phyloP scores from a whole-genome alignment of 2,329 filamentous ascomycete species.

The Mycosphaerelloides madeirae region DNA sequence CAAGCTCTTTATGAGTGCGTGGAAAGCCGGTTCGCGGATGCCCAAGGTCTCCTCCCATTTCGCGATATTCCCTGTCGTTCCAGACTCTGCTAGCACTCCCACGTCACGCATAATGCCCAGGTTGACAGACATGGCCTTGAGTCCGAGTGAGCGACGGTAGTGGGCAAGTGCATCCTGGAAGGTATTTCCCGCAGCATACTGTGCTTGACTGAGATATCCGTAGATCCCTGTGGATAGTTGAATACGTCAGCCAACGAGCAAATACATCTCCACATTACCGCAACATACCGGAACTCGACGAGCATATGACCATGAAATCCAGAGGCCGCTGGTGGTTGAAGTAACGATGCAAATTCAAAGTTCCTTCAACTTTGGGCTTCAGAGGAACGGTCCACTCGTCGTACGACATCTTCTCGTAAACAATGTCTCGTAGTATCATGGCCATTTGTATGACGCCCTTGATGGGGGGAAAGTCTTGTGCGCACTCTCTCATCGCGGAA shows the following conservation, averaged over 20 bases:
- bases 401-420: slow-evolving; percentile 20
- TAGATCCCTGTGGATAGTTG: too few species aligned
- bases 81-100: slow-evolving; percentile 21
- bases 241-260: too few species aligned
- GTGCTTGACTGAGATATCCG: slow-evolving; percentile 42
- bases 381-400: slow-evolving; percentile 5
- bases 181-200: slow-evolving; percentile 38
- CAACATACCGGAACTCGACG: slow-evolving; percentile 21
- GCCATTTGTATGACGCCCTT: slow-evolving; percentile 41
- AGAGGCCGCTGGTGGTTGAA: slow-evolving; percentile 13
- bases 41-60: neutral
- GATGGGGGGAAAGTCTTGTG: slow-evolving; percentile 29
- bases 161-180: slow-evolving; percentile 25
- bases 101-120: slow-evolving; percentile 30
- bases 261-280: too few species aligned
- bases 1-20: neutral
- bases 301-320: slow-evolving; percentile 32
- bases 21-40: neutral
- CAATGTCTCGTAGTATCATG: slow-evolving; percentile 28
- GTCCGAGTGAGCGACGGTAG: slow-evolving; percentile 24
- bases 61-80: neutral
- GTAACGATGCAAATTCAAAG: slow-evolving; percentile 23
- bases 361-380: slow-evolving; percentile 27
- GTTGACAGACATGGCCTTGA: slow-evolving; percentile 25
- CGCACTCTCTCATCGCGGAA: slow-evolving; percentile 8